These are phyloP conservation scores for Ogataea methanolica DNA, from an alignment of 805 yeast species.

Conservation along the genomic window DNA sequence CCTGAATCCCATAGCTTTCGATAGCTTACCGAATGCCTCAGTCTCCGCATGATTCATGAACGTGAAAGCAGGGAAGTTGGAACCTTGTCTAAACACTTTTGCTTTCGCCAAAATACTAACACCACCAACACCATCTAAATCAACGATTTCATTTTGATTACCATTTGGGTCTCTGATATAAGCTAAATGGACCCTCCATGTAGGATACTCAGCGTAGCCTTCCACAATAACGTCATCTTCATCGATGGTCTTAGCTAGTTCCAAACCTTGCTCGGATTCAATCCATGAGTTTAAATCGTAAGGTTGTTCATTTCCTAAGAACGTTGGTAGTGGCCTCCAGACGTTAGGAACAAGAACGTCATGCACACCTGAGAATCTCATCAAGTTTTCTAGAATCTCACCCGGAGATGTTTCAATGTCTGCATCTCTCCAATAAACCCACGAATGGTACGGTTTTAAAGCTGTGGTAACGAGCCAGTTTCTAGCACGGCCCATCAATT, in stretches of 20 bases:
- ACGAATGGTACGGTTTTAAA: constrained; percentile 75
- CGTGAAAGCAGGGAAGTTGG: constrained; percentile 81
- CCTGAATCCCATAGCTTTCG: constrained; percentile 68
- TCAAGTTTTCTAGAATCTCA: constrained; percentile 65
- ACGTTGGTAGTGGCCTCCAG: constrained; percentile 95
- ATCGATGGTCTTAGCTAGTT: constrained; percentile 55
- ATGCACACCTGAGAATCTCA: constrained; percentile 51
- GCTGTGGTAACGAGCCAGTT: constrained; percentile 78
- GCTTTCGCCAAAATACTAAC: constrained; percentile 78
- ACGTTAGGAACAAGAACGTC: constrained; percentile 85
- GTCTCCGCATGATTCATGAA: constrained; percentile 85
- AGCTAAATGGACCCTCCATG: constrained; percentile 80
- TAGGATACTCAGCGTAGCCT: constrained; percentile 83
- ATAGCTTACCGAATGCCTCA: constrained; percentile 82
- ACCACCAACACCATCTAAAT: constrained; percentile 84
- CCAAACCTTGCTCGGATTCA: constrained; percentile 74
- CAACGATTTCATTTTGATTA: constrained; percentile 56
- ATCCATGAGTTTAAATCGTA: constrained; percentile 97
- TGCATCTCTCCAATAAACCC: constrained; percentile 91
- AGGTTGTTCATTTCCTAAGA: constrained; percentile 87
- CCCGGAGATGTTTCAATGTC: constrained; percentile 84
- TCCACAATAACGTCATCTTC: constrained; percentile 88
- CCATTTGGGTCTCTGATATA: constrained; percentile 63
- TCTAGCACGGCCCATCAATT: constrained; percentile 82
- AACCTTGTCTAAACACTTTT: constrained; percentile 68